Conservation (phyloP, 352 stramenopile species). For the Phytophthora lateralis region DNA sequence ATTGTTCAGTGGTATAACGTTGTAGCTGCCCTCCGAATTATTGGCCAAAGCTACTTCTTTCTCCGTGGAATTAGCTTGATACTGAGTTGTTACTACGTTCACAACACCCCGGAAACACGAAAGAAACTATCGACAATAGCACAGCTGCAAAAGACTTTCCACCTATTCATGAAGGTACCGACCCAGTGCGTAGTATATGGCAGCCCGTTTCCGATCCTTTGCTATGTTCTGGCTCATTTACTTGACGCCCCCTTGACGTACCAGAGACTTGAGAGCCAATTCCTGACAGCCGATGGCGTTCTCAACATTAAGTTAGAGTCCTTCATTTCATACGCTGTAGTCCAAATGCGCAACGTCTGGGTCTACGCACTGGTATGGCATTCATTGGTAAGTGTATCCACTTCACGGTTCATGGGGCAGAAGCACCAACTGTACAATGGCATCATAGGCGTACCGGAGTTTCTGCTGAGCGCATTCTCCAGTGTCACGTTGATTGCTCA, state of each 20-base stretch:
- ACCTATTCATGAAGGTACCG: constrained; percentile 46
- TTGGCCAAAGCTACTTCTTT: constrained; percentile 48
- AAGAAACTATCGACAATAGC: constrained; percentile 14
- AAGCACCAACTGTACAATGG: constrained; percentile 6
- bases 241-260: constrained; percentile 52
- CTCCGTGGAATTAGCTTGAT: constrained; percentile 38
- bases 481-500: constrained; percentile 35
- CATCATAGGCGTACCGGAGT: constrained; percentile 33
- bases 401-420: constrained; percentile 9
- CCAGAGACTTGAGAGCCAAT: constrained; percentile 37
- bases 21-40: constrained; percentile 26
- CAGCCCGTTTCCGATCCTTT: constrained; percentile 44
- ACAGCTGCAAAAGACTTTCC: background rate
- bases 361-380: constrained; percentile 36
- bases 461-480: constrained; percentile 36
- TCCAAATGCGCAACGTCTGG: constrained; percentile 58
- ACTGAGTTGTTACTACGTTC: constrained; percentile 32
- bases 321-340: constrained; percentile 37
- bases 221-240: constrained; percentile 51
- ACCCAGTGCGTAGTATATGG: constrained; percentile 60
- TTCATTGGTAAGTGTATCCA: constrained; percentile 1
- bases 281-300: constrained; percentile 33
- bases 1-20: constrained; percentile 38
- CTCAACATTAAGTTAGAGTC: constrained; percentile 27
- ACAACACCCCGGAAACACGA: constrained; percentile 2